These are phyloP conservation scores for Acanthamoeba royreba DNA, from an alignment of 208 protist species.

Conservation along the genomic window DNA sequence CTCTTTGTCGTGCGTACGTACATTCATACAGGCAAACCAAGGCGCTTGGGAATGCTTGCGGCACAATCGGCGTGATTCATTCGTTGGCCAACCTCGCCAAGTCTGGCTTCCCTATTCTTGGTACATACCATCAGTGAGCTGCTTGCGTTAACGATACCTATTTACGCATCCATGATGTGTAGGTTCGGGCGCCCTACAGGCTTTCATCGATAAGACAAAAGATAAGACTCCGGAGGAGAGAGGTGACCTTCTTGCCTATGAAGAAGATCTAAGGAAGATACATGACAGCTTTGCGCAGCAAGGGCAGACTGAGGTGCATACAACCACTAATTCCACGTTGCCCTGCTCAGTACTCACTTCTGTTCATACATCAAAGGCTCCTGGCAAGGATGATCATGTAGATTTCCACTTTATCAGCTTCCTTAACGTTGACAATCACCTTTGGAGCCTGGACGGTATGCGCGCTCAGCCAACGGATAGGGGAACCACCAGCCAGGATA, in stretches of 20 bases:
- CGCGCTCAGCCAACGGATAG: slow-evolving; percentile 3
- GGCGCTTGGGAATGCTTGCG: neutral
- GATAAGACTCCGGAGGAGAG: neutral
- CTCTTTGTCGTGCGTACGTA: no score
- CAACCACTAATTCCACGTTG: neutral
- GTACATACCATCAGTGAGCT: neutral
- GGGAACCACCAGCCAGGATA: neutral
- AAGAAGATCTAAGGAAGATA: neutral
- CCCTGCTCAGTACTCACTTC: neutral
- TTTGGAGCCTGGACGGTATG: slow-evolving; percentile 22
- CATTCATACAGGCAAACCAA: neutral
- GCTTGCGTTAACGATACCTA: neutral
- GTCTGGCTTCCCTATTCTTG: slow-evolving; percentile 4
- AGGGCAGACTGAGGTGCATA: slow-evolving; percentile 12
- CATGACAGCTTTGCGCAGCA: slow-evolving; percentile 20
- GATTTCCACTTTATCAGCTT: slow-evolving; percentile 44
- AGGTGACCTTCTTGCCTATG: neutral
- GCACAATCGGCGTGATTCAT: slow-evolving; percentile 30
- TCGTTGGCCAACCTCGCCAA: slow-evolving; percentile 11
- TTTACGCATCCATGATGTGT: neutral
- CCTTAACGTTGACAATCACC: slow-evolving; percentile 5
- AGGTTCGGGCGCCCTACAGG: neutral
- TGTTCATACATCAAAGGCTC: neutral
- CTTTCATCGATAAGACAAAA: slow-evolving; percentile 8
- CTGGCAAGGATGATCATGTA: neutral